phyloP scores from a whole-genome alignment of 305 asterid genomes.

The Fraxinus sp. region DNA sequence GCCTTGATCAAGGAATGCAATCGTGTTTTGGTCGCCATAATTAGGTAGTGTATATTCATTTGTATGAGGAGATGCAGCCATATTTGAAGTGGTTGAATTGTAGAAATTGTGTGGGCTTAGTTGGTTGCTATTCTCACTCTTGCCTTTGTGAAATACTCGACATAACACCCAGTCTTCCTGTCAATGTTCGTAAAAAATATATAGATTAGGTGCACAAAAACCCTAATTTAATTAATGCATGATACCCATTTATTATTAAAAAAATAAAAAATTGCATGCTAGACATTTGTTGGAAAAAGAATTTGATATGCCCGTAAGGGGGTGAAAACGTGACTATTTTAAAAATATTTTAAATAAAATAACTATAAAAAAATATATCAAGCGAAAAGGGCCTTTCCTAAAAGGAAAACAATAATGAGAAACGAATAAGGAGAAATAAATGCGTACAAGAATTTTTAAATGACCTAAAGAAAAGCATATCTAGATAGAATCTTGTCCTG shows the following conservation, averaged over 20 bases:
- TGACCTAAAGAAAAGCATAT: slow-evolving; percentile 10
- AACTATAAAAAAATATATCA: no score
- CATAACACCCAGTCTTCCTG: slow-evolving; percentile 98
- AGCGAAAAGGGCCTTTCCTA: background rate
- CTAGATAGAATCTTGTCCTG: slow-evolving; percentile 21
- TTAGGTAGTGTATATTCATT: slow-evolving; percentile 14
- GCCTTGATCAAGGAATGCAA: slow-evolving; percentile 22
- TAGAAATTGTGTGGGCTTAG: slow-evolving; percentile 28
- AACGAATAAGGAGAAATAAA: background rate
- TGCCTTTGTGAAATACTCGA: slow-evolving; percentile 80
- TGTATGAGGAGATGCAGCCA: slow-evolving; percentile 29
- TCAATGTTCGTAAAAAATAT: background rate
- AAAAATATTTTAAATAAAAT: background rate
- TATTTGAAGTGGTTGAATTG: slow-evolving; percentile 31
- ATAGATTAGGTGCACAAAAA: background rate
- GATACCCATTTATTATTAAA: no score
- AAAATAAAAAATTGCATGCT: no score
- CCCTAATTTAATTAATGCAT: background rate
- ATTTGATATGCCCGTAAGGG: no score
- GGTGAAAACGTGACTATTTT: no score
- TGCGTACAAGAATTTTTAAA: slow-evolving; percentile 15
- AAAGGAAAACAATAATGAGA: background rate
- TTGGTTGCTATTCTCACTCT: slow-evolving; percentile 40
- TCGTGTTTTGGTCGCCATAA: slow-evolving; percentile 11
- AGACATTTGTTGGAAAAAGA: no score